Evolutionary conservation across 1,284 basidiomycete species (phyloP).

Genomic region (Hemileia vastatrix): DNA sequence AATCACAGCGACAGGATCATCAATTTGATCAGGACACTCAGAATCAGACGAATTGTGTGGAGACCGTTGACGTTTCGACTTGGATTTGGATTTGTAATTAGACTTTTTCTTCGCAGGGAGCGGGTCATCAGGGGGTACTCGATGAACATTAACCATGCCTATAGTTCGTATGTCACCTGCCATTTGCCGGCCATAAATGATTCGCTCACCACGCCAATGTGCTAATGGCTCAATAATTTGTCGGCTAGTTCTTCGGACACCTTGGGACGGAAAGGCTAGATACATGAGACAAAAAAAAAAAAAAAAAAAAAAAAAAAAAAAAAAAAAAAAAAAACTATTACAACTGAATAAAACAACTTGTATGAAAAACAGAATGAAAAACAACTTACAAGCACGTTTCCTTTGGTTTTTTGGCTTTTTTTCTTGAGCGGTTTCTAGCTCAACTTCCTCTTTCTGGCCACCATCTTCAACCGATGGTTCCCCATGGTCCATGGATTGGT

Average conservation of each 20-base stretch:
- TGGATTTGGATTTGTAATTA: constrained; percentile 17
- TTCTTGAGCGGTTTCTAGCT: too few species aligned
- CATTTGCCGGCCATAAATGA: constrained; percentile 9
- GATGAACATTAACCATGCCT: constrained; percentile 19
- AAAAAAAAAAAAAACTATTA: neutral
- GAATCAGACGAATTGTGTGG: neutral
- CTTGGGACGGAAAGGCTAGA: constrained; percentile 3
- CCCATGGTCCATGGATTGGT: too few species aligned
- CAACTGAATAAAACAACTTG: too few species aligned
- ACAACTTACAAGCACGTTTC: too few species aligned
- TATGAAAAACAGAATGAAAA: too few species aligned
- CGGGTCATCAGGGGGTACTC: constrained; percentile 6
- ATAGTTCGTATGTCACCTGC: constrained; percentile 8
- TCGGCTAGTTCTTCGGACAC: constrained; percentile 5
- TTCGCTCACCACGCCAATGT: constrained; percentile 15
- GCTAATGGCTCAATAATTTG: constrained; percentile 3
- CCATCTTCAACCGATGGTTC: constrained; percentile 21
- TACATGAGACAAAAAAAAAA: neutral
- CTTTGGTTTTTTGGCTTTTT: too few species aligned
- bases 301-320: neutral
- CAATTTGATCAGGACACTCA: neutral
- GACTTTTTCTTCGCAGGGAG: neutral
- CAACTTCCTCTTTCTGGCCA: constrained; percentile 7
- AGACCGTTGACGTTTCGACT: neutral
- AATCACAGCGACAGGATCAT: neutral